Evolutionary conservation across 139 green algal genomes (phyloP), one percentile per base, ranked within the genome.

Genomic region (Volvox reticuliferus): DNA sequence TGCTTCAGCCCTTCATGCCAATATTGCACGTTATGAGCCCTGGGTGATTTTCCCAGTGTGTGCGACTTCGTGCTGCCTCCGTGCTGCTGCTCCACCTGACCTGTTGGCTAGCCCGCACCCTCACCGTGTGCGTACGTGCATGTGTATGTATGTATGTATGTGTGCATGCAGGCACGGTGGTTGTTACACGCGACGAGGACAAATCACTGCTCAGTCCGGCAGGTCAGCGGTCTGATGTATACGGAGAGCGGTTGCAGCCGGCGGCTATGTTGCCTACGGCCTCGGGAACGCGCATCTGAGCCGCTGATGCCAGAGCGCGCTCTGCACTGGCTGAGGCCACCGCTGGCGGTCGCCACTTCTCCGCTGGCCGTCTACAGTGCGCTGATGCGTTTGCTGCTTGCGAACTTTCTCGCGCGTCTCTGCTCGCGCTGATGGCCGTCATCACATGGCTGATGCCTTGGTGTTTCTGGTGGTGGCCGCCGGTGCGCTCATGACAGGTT

Each of bases 241-340:
- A 83, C 73, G 86, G 73, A 50, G 86, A 90, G 16, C 71, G 86
- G n/a, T 32, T 90, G 44, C 19, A 63, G n/a, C 86, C 86, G 0
- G 24, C 30, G n/a, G 86, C 86, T 0, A 62, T 90, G 71, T 55
- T 90, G 73, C 50, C 85, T 6, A 68, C 65, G 13, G 67, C 83
- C 17, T 67, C 67, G 12, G 83, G 83, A n/a, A 89, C 83, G 12
- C 83, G 83, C 0, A 82, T 82, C 28, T 89, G 69, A 82, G 26
- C 5, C 44, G 44, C 5, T 55, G 44, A 9, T 55, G 44, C 44
- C 9, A 9, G 44, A 55, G 44, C 44, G 44, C 44, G 44, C 44
- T 9, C 44, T 55, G 44, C 44, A 55, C 44, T 55, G 44, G 9
- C 44, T 9, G 44, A 14, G 5, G 9, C 44, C 44, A 55, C 44